Base-by-base conservation (phyloP, 176 grass and related monocot genomes). In the Carex littledalei region DNA sequence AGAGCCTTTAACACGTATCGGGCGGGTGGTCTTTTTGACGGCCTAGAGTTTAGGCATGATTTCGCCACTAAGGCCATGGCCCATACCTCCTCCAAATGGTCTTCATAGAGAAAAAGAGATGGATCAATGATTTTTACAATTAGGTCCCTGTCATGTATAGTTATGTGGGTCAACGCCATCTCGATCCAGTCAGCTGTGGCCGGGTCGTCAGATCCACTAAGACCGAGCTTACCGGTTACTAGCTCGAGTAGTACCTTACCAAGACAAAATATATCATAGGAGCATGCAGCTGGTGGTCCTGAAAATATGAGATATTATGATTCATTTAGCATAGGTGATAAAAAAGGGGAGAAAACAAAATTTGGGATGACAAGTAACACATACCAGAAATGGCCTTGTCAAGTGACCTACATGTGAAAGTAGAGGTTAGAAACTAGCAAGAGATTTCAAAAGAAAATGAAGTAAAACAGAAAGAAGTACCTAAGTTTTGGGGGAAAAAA, bases 81-180 rank as follows among this genome's bases (percentile, higher is more conserved):
- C 95, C 95, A 95, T 12, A 98, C 89, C 88, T 98, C 95, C 82
- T 94, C 91, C 60, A 98, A 82, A 73, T 95, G 95, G 54, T 98
- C 95, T 21, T 98, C 95, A 53, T 95, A 88, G 32, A 98, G 88
- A 58, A 90, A 14, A 43, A 98, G 89, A 37, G 82, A 89, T 35
- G 91, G 93, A 32, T 98, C 95, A 15, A 93, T 32, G 52, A 98
- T 98, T 53, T 89, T 84, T 41, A 29, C 72, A 53, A 92, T 54
- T 31, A 20, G 62, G 80, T 95, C 93, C 85, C 88, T 98, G 31
- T 98, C 93, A 75, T 86, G 55, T 6, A 85, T 78, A 15, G 79
- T 91, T 0, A 98, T 95, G 83, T 90, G 83, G 71, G 55, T 89
- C 84, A 92, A 83, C 14, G 83, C 90, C 29, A 41, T 84, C 18